These are phyloP conservation scores for Emericellopsis cladophorae DNA, from an alignment of 2,329 filamentous ascomycete genomes.

Conservation along the genomic window DNA sequence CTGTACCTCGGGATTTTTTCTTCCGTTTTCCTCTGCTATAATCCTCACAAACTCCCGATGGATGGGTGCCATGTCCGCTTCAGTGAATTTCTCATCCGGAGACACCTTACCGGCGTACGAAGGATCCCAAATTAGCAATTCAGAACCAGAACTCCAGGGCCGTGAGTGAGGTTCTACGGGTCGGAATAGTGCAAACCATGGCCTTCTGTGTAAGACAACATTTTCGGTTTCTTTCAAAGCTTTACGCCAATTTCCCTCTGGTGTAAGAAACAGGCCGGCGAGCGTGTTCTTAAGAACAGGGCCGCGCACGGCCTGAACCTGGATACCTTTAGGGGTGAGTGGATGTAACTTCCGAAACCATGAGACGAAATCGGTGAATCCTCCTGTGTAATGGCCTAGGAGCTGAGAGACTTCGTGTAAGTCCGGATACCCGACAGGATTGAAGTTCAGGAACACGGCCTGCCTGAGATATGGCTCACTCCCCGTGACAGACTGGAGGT, in stretches of 20 bases:
- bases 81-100: constrained; percentile 6
- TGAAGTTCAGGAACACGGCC: constrained; percentile 7
- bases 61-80: constrained; percentile 26
- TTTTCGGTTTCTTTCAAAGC: too few species aligned
- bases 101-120: constrained; percentile 13
- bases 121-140: constrained; percentile 44
- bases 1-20: constrained; percentile 16
- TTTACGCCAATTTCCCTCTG: constrained; percentile 4
- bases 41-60: constrained; percentile 30
- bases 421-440: constrained; percentile 27
- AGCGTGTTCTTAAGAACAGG: constrained; percentile 9
- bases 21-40: constrained; percentile 15
- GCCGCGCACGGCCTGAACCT: too few species aligned
- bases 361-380: neutral
- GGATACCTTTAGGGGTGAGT: neutral
- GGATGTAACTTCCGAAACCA: constrained; percentile 5
- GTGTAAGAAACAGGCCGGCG: constrained; percentile 36
- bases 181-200: constrained; percentile 39
- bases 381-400: constrained; percentile 5
- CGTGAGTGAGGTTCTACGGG: constrained; percentile 22
- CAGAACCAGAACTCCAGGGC: constrained; percentile 17
- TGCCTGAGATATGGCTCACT: neutral
- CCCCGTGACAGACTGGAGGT: neutral
- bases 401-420: constrained; percentile 11
- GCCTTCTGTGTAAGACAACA: too few species aligned